Evolutionary conservation across 306 rosid genomes (phyloP).

Genomic region (Vicia villosa): DNA sequence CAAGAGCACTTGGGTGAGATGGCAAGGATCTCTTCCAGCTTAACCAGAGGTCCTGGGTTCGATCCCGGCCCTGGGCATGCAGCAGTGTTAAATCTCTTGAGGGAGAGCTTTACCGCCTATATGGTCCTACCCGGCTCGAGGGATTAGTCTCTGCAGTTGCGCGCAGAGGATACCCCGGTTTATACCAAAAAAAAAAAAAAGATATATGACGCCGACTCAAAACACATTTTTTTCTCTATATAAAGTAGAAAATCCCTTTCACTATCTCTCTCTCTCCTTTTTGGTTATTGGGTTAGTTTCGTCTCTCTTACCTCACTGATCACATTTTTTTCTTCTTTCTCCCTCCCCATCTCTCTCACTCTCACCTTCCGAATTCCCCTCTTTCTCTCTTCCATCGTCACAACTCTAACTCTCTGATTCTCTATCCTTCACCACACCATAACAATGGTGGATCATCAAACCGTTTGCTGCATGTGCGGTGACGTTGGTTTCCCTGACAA

Average conservation of each 20-base stretch:
- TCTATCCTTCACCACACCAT: neutral
- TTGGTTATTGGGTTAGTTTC: neutral
- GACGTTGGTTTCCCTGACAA: slow-evolving; percentile 95
- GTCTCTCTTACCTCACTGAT: slow-evolving; percentile 27
- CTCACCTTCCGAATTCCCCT: slow-evolving; percentile 8
- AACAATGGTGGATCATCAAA: slow-evolving; percentile 83
- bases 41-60: too few species aligned
- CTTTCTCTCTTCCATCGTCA: neutral
- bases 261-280: neutral
- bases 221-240: slow-evolving; percentile 36
- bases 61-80: too few species aligned
- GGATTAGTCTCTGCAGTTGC: too few species aligned
- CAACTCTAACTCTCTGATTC: neutral
- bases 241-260: slow-evolving; percentile 41
- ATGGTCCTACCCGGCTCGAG: too few species aligned
- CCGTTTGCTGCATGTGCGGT: slow-evolving; percentile 97
- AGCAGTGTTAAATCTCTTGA: too few species aligned
- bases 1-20: too few species aligned
- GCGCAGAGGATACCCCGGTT: too few species aligned
- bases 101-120: too few species aligned
- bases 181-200: too few species aligned
- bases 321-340: neutral
- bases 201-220: slow-evolving; percentile 57
- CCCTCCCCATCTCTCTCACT: slow-evolving; percentile 8
- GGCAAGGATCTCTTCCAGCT: too few species aligned